A percentile compares a stretch with the other conserved stretches of the same genome.
These are phyloP conservation scores for Penicillium sp. DNA, from an alignment of 2,329 filamentous ascomycete genomes.

Conservation along the genomic window DNA sequence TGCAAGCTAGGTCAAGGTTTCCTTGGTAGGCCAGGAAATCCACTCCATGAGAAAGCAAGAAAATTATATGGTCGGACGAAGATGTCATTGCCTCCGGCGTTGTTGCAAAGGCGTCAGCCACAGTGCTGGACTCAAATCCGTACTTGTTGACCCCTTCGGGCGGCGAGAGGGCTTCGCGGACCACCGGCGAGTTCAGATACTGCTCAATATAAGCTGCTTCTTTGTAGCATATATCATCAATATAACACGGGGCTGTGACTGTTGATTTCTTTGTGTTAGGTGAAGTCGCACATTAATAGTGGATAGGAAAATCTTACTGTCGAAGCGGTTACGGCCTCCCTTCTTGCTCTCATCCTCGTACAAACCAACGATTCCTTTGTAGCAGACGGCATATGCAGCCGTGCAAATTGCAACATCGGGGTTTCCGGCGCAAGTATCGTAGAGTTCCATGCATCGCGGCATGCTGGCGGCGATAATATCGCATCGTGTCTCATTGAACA, in stretches of 20 bases:
- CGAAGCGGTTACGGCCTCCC: slow-evolving; percentile 27
- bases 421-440: slow-evolving; percentile 33
- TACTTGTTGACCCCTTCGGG: slow-evolving; percentile 15
- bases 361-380: slow-evolving; percentile 10
- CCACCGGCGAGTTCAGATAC: slow-evolving; percentile 22
- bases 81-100: slow-evolving; percentile 9
- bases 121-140: slow-evolving; percentile 4
- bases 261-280: not conserved
- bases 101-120: slow-evolving; percentile 15
- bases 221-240: slow-evolving; percentile 25
- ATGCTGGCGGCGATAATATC: slow-evolving; percentile 49
- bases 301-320: slow-evolving; percentile 19
- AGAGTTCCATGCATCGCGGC: slow-evolving; percentile 48
- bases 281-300: not conserved
- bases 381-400: slow-evolving; percentile 20
- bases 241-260: slow-evolving; percentile 25
- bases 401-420: slow-evolving; percentile 23
- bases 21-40: slow-evolving; percentile 28
- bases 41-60: slow-evolving; percentile 17
- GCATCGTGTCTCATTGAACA: slow-evolving; percentile 50
- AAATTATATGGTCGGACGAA: slow-evolving; percentile 16
- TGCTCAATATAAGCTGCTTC: slow-evolving; percentile 13
- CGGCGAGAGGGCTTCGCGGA: slow-evolving; percentile 20
- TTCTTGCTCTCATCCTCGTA: slow-evolving; percentile 23
- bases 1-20: slow-evolving; percentile 29